Conservation (phyloP, 2,329 filamentous ascomycete species). For the Phyllosticta citribraziliensis region DNA sequence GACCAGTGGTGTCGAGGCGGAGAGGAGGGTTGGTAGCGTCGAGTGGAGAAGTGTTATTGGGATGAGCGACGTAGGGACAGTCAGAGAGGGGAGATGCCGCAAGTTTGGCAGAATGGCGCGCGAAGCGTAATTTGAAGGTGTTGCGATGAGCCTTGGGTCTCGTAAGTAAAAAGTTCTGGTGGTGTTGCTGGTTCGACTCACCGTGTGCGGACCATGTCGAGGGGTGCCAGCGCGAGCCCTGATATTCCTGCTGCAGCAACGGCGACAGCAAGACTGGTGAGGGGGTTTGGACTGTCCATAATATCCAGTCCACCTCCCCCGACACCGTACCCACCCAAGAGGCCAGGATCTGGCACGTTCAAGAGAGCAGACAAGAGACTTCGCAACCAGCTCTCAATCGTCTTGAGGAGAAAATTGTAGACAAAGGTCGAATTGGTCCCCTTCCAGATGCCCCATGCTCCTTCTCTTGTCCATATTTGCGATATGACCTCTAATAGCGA, state of each 20-base stretch:
- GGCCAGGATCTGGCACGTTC: slow-evolving; percentile 75
- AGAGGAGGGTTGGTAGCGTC: slow-evolving; percentile 72
- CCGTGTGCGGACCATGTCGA: slow-evolving; percentile 81
- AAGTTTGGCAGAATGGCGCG: slow-evolving; percentile 71
- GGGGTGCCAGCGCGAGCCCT: slow-evolving; percentile 70
- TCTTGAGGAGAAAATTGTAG: slow-evolving; percentile 75
- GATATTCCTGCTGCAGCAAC: slow-evolving; percentile 58
- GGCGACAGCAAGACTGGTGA: slow-evolving; percentile 67
- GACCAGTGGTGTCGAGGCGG: slow-evolving; percentile 72
- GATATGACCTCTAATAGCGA: slow-evolving; percentile 79
- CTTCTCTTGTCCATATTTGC: slow-evolving; percentile 82
- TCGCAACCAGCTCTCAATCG: slow-evolving; percentile 84
- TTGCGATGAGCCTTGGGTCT: slow-evolving; percentile 62
- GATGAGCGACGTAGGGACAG: slow-evolving; percentile 58
- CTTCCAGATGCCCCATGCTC: slow-evolving; percentile 90
- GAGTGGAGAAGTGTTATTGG: slow-evolving; percentile 82
- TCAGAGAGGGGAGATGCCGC: slow-evolving; percentile 61
- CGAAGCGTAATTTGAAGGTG: slow-evolving; percentile 62
- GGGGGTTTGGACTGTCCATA: slow-evolving; percentile 70
- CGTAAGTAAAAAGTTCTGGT: slow-evolving; percentile 10
- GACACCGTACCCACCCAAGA: slow-evolving; percentile 33
- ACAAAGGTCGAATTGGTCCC: slow-evolving; percentile 85
- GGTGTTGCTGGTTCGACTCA: slow-evolving; percentile 13
- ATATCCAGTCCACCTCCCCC: slow-evolving; percentile 62
- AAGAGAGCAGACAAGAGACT: slow-evolving; percentile 84